Evolutionary conservation across 495 filamentous ascomycete species (phyloP).

Genomic region (Tetracladium setigerum): DNA sequence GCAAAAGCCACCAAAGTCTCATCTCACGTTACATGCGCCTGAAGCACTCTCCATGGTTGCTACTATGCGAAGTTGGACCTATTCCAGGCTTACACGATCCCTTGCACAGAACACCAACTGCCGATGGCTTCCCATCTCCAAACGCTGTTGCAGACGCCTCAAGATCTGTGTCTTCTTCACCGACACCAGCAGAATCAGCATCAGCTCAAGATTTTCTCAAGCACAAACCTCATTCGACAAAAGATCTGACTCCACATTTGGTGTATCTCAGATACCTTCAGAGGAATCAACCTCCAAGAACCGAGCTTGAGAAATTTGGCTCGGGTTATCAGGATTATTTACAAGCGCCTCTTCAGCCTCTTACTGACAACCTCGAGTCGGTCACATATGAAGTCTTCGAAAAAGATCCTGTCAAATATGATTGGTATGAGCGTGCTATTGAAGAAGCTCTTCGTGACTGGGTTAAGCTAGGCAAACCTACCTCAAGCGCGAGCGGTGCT

Average conservation of each 20-base stretch:
- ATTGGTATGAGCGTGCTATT: constrained; percentile 87
- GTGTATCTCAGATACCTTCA: constrained; percentile 80
- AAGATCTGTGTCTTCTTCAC: constrained; percentile 38
- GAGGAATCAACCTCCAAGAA: constrained; percentile 59
- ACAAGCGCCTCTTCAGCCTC: constrained; percentile 86
- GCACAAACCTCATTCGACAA: constrained; percentile 22
- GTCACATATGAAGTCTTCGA: constrained; percentile 99
- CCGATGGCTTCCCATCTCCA: constrained; percentile 28
- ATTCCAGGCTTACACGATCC: constrained; percentile 44
- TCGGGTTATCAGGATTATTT: constrained; percentile 88
- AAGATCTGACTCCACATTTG: constrained; percentile 47
- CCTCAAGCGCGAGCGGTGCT: constrained; percentile 57
- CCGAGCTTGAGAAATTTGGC: constrained; percentile 59
- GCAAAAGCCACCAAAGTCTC: constrained; percentile 68
- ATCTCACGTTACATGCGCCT: constrained; percentile 80
- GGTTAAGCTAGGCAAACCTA: constrained; percentile 59
- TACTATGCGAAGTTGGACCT: constrained; percentile 71
- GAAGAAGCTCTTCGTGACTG: constrained; percentile 76
- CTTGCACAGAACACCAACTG: constrained; percentile 18
- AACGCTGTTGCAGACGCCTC: constrained; percentile 35
- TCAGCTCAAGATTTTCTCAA: constrained; percentile 22
- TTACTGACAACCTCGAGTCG: constrained; percentile 93
- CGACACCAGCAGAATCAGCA: constrained; percentile 56
- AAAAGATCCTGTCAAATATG: constrained; percentile 95
- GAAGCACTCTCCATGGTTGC: constrained; percentile 68